Percentiles rank a stretch among this genome's conserved stretches.
phyloP scores from a whole-genome alignment of 2,329 filamentous ascomycete genomes.

The Venturia aucupariae region DNA sequence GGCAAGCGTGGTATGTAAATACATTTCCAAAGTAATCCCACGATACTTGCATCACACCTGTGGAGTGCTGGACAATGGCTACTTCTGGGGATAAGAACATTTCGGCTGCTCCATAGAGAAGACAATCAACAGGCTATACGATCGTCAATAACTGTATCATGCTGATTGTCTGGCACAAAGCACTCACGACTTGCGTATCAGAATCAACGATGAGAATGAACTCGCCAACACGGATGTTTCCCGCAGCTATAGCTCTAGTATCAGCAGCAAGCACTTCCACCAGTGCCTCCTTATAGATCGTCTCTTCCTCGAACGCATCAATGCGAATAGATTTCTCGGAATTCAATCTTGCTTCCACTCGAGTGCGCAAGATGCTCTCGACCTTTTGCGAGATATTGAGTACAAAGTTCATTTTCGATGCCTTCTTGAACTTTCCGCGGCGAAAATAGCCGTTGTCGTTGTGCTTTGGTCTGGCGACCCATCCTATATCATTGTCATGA shows the following conservation, averaged over 20 bases:
- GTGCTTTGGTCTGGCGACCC: constrained; percentile 41
- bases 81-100: constrained; percentile 63
- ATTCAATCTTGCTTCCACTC: no score
- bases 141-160: constrained; percentile 29
- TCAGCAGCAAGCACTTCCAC: constrained; percentile 41
- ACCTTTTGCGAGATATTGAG: constrained; percentile 53
- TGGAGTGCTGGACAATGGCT: constrained; percentile 62
- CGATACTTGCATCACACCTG: constrained; percentile 59
- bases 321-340: constrained; percentile 20
- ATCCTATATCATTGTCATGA: constrained; percentile 41
- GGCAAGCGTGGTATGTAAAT: no score
- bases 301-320: no score
- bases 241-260: constrained; percentile 48
- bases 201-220: constrained; percentile 37
- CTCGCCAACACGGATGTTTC: constrained; percentile 53
- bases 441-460: constrained; percentile 45
- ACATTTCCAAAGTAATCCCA: no score
- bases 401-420: constrained; percentile 61
- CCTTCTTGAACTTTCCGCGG: constrained; percentile 60
- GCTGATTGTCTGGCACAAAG: no score
- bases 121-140: constrained; percentile 56
- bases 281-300: no score
- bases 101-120: constrained; percentile 60
- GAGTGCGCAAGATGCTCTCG: constrained; percentile 30
- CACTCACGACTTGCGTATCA: no score